A percentile compares a stretch with the other conserved stretches of the same genome.
These are phyloP conservation scores for Botryotinia globosa DNA, from an alignment of 2,329 filamentous ascomycete genomes.

Conservation along the genomic window DNA sequence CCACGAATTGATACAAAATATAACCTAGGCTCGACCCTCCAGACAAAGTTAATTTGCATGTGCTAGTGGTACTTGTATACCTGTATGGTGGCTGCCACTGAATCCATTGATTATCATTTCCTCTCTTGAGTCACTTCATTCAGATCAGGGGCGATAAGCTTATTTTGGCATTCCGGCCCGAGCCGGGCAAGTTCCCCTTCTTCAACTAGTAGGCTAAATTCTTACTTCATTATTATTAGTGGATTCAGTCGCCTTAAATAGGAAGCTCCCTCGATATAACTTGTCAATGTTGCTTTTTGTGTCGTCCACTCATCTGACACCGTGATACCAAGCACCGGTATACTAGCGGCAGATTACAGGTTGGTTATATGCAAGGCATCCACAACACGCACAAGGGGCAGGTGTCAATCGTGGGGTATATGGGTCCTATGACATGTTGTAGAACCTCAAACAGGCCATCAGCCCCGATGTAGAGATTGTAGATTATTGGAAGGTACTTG, in stretches of 20 bases:
- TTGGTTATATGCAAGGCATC: conserved; percentile 1
- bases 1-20: neutral
- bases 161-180: neutral
- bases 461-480: neutral
- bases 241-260: neutral
- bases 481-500: conserved; percentile 6
- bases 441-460: conserved; percentile 1
- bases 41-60: conserved; percentile 2
- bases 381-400: neutral
- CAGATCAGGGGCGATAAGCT: neutral
- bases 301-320: neutral
- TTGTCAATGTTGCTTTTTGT: neutral
- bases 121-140: neutral
- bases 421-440: conserved; percentile 11
- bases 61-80: neutral
- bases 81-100: neutral
- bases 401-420: conserved; percentile 9
- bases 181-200: neutral
- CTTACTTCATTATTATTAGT: neutral
- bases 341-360: neutral
- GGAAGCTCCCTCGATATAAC: neutral
- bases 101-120: neutral
- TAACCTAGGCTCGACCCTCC: neutral
- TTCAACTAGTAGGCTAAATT: neutral
- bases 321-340: conserved; percentile 4